Percentiles rank a stretch among this genome's conserved stretches.
Conservation (phyloP, 2,329 filamentous ascomycete species). For the Endoconidiophora polonica region DNA sequence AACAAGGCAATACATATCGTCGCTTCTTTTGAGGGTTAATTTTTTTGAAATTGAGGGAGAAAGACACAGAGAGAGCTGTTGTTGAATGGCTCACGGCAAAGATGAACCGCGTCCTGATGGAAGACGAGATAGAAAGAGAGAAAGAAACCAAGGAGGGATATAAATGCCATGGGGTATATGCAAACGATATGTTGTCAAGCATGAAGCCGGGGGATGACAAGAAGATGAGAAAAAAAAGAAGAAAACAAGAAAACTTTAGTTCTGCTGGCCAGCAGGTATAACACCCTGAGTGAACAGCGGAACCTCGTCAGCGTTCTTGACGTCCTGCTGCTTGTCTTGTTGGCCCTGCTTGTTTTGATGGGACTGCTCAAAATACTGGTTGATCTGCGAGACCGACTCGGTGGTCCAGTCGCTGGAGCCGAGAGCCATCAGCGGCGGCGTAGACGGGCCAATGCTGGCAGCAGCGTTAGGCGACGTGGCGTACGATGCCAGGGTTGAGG, state of each 20-base stretch:
- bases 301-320: constrained; percentile 13
- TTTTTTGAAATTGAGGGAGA: no score
- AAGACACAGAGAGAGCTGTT: background rate
- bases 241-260: background rate
- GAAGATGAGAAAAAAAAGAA: background rate
- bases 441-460: constrained; percentile 26
- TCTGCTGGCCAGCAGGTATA: no score
- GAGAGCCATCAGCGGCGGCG: constrained; percentile 25
- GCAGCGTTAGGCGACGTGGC: constrained; percentile 18
- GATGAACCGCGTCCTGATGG: background rate
- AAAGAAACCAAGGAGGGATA: background rate
- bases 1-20: background rate
- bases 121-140: background rate
- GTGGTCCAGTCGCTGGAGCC: constrained; percentile 46
- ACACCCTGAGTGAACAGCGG: constrained; percentile 1
- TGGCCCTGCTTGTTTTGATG: constrained; percentile 39
- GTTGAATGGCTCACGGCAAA: background rate
- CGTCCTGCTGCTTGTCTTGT: constrained; percentile 13
- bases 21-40: background rate
- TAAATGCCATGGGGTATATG: constrained; percentile 9
- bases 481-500: constrained; percentile 19
- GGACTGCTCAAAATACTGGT: constrained; percentile 66
- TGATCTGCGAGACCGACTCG: constrained; percentile 76
- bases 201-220: background rate
- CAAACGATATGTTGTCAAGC: constrained; percentile 12